Conservation (phyloP, 129 eudicot species). For the Flaveria trinervia region DNA sequence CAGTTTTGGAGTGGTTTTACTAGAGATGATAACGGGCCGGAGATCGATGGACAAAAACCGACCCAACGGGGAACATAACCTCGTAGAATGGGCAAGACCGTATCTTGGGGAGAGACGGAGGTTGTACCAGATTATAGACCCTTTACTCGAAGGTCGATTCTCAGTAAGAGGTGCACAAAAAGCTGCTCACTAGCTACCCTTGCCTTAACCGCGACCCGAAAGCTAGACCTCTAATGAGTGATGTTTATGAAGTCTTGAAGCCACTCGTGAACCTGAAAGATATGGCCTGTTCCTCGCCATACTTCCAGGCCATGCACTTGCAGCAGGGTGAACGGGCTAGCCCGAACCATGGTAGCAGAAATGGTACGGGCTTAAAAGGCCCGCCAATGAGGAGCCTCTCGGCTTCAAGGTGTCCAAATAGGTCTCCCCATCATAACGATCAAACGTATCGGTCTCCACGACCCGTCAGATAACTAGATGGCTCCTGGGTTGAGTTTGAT, state of each 20-base stretch:
- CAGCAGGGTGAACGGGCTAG: slow-evolving; percentile 44
- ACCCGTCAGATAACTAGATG: slow-evolving; percentile 34
- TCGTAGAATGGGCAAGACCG: slow-evolving; percentile 82
- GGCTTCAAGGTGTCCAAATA: slow-evolving; percentile 34
- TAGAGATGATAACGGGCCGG: slow-evolving; percentile 69
- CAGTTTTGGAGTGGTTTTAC: slow-evolving; percentile 81
- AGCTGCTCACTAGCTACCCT: slow-evolving; percentile 68
- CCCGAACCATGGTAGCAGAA: slow-evolving; percentile 37
- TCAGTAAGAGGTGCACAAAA: slow-evolving; percentile 74
- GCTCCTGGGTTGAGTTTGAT: neutral
- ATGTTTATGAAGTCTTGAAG: slow-evolving; percentile 54
- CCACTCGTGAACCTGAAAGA: slow-evolving; percentile 72
- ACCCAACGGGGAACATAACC: slow-evolving; percentile 70
- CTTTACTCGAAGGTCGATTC: slow-evolving; percentile 74
- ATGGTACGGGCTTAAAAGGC: slow-evolving; percentile 37
- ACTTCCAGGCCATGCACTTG: slow-evolving; percentile 58
- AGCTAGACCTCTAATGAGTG: slow-evolving; percentile 73
- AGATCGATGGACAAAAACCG: slow-evolving; percentile 85
- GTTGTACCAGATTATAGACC: slow-evolving; percentile 66
- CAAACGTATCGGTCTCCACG: slow-evolving; percentile 48
- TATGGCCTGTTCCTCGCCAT: slow-evolving; percentile 67
- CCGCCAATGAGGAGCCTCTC: slow-evolving; percentile 45
- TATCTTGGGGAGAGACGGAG: slow-evolving; percentile 61
- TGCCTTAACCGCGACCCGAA: slow-evolving; percentile 76
- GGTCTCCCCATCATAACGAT: slow-evolving; percentile 34